These are phyloP conservation scores for Polygonum aviculare DNA, from an alignment of 148 eudicot species.

Conservation along the genomic window DNA sequence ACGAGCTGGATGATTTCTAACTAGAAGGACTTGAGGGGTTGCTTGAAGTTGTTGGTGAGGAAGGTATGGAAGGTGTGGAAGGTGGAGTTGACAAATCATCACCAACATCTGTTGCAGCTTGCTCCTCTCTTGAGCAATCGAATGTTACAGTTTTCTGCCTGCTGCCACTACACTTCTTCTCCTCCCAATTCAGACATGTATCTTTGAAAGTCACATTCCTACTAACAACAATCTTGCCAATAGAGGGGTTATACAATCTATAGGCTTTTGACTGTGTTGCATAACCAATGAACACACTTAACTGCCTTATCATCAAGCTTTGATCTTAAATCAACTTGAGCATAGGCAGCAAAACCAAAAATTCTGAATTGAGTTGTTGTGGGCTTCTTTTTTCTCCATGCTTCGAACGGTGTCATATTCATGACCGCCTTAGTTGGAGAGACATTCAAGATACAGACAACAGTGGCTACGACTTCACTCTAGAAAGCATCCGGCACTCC, in stretches of 20 bases:
- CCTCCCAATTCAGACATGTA: conserved; percentile 1
- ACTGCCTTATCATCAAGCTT: no score
- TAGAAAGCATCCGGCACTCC: conserved; percentile 10
- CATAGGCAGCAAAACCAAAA: no score
- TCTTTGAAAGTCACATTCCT: conserved; percentile 12
- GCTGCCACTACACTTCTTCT: not conserved
- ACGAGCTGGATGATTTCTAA: not conserved
- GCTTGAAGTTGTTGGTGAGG: no score
- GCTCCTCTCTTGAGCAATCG: not conserved
- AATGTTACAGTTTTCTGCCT: not conserved
- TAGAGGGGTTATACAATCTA: conserved; percentile 13
- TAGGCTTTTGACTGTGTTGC: conserved; percentile 21
- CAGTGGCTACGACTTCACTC: conserved; percentile 9
- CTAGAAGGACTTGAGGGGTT: no score
- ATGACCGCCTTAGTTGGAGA: conserved; percentile 8
- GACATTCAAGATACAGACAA: conserved; percentile 6
- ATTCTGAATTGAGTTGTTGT: no score
- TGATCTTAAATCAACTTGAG: no score
- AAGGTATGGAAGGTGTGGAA: no score
- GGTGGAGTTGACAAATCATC: no score
- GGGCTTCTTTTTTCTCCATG: no score
- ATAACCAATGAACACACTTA: conserved; percentile 24
- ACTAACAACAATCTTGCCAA: conserved; percentile 15
- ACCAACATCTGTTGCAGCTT: no score
- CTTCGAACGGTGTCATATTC: no score